Evolutionary conservation across 257 asterid genomes (phyloP), one percentile per base, ranked within the genome.

Genomic region (Solanum etuberosum): DNA sequence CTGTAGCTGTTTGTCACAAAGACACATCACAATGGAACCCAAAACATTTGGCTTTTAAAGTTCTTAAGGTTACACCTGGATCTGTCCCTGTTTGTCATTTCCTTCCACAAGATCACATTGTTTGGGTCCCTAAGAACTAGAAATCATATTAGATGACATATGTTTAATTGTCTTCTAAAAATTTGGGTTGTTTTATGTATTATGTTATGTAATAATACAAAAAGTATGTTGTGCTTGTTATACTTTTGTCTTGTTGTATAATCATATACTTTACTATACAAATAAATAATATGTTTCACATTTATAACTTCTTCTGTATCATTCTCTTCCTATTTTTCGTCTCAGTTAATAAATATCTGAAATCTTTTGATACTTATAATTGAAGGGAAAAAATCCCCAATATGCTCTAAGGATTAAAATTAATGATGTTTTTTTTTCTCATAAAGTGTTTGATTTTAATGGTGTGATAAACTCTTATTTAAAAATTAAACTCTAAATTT

Each of bases 21-120:
- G 94, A 97, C 51, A 94, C 99, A 11, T 91, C 98, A 13, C 90
- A 89, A 34, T 95, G 99, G 99, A 95, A 97, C 90, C 99, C 98
- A 4, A 94, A 95, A 85, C 99, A 96, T 86, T 88, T 97, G 93
- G 98, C 99, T 18, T 97, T 97, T 61, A 94, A 93, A 90, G 97
- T 94, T 91, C 96, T 97, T 2, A 97, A 95, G 74, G 99, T 97
- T 89, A 91, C 91, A 88, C 99, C 98, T 1, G 99, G 99, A 83
- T 85, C 92, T 38, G 96, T 92, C 21, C 98, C 99, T 1, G 89
- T 97, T 77, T 97, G 99, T 88, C 99, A 97, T 93, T 97, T 95
- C 88, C 97, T 97, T 11, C 99, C 98, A 27, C 87, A 93, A 89
- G 97, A 97, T 93, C 98, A 97, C 67, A 84, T 97, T 87, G 95